Percentiles rank a stretch among this genome's conserved stretches.
Evolutionary conservation across 2,329 filamentous ascomycete genomes (phyloP).

Genomic region (Aspergillus pseudoterreus): DNA sequence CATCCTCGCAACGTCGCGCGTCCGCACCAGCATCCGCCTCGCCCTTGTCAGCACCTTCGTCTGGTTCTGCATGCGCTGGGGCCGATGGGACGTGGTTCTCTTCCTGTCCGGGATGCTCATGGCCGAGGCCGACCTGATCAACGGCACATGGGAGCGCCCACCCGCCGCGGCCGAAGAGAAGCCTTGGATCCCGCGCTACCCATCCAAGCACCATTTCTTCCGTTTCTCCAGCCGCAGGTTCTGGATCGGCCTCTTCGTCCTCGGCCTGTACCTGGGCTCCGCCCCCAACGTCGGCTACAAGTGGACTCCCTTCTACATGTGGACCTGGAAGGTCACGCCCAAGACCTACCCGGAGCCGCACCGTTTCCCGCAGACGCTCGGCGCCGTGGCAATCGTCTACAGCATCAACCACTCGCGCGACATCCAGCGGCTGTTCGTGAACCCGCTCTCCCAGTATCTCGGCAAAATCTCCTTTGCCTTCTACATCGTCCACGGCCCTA

Average conservation of each 20-base stretch:
- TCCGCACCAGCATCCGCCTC: slow-evolving; percentile 32
- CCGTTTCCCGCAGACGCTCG: slow-evolving; percentile 43
- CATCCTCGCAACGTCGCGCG: slow-evolving; percentile 38
- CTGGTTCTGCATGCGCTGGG: slow-evolving; percentile 41
- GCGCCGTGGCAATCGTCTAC: slow-evolving; percentile 41
- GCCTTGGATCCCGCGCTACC: slow-evolving; percentile 14
- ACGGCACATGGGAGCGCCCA: slow-evolving; percentile 31
- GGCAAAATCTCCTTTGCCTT: slow-evolving; percentile 48
- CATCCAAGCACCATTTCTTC: slow-evolving; percentile 9
- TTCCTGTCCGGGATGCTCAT: slow-evolving; percentile 43
- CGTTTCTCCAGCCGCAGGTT: slow-evolving; percentile 27
- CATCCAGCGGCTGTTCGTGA: slow-evolving; percentile 41
- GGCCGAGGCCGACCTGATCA: slow-evolving; percentile 41
- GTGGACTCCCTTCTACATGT: slow-evolving; percentile 41
- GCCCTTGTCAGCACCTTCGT: slow-evolving; percentile 28
- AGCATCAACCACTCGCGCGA: slow-evolving; percentile 39
- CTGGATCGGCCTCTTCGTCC: slow-evolving; percentile 36
- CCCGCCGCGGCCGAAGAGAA: slow-evolving; percentile 14
- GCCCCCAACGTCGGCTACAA: slow-evolving; percentile 38
- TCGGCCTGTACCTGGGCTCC: slow-evolving; percentile 42
- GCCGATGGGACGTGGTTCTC: slow-evolving; percentile 42
- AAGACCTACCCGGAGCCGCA: slow-evolving; percentile 40
- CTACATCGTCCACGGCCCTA: slow-evolving; percentile 46
- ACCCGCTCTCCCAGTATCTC: slow-evolving; percentile 42
- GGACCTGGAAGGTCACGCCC: slow-evolving; percentile 37